Evolutionary conservation across 257 asterid species (phyloP).

Genomic region (Solanum acaule): DNA sequence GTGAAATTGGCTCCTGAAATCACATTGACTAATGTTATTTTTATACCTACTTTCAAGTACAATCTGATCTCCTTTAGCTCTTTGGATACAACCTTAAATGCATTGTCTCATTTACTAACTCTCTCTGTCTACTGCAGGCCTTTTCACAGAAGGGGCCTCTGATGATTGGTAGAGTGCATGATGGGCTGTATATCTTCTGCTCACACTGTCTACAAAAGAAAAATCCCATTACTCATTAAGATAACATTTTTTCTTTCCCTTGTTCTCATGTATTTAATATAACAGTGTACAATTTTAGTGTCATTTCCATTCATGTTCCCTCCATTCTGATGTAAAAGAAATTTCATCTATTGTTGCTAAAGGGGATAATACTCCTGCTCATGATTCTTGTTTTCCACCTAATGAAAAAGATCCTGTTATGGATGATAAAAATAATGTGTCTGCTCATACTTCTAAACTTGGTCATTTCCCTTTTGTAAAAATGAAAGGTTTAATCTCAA

Average conservation of each 20-base stretch:
- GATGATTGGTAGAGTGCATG: not conserved
- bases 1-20: too few species aligned
- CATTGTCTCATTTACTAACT: not conserved
- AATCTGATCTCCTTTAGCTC: not conserved
- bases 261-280: not conserved
- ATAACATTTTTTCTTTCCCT: rapidly evolving
- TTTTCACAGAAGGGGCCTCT: not conserved
- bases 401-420: not conserved
- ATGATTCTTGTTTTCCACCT: too few species aligned
- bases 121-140: not conserved
- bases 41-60: not conserved
- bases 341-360: too few species aligned
- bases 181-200: not conserved
- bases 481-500: too few species aligned
- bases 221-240: too few species aligned
- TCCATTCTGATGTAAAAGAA: too few species aligned
- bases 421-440: not conserved
- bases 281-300: not conserved
- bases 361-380: too few species aligned
- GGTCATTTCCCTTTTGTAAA: not conserved
- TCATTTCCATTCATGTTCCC: not conserved
- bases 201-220: too few species aligned
- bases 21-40: too few species aligned
- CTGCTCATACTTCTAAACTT: not conserved
- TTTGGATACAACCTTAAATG: not conserved